Evolutionary conservation across 2,329 filamentous ascomycete species (phyloP), one percentile per base, ranked within the genome.

Genomic region (Pestalotiopsis fici): DNA sequence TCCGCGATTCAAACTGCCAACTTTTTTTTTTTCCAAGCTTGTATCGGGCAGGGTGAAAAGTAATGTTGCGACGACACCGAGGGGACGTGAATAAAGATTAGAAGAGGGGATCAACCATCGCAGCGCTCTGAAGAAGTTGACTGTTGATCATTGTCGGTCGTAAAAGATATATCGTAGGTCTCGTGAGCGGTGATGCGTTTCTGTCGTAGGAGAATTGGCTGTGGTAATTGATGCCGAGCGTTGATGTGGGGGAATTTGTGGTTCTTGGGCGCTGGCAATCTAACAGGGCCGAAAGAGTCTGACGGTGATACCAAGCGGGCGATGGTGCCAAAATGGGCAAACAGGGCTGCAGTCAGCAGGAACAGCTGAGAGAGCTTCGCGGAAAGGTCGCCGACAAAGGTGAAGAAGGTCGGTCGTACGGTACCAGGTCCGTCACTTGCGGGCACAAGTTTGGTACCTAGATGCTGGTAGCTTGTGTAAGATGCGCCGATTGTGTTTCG

Each of bases 81-180:
- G 50, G 23, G 68, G 71, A 68, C 66, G 59, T 65, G 68, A 73
- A 74, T 74, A 73, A 72, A 80, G 83, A 82, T 87, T 83, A 87
- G 81, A 80, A 83, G 83, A 82, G 79, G 80, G 83, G 85, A 81
- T 83, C 82, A 80, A 85, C 84, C 81, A 83, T 81, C 78, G 81
- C 84, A 81, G 81, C 81, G 85, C 82, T 82, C 78, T 80, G 81
- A 78, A 81, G 83, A 74, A 78, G 78, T 79, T 80, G 82, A 79
- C 81, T 79, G 83, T 80, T 83, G 83, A 82, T 87, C 86, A 88
- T 88, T 79, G 85, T 87, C 79, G 82, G 82, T 64, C 62, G 62
- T 64, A 28, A 75, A 78, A 74, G 75, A 73, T 78, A 68, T 67
- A 65, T 54, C 64, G 79, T 81, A 74, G 74, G 78, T 70, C 73